These are phyloP conservation scores for Laguncularia racemosa DNA, from an alignment of 345 rosid genomes.

Conservation along the genomic window DNA sequence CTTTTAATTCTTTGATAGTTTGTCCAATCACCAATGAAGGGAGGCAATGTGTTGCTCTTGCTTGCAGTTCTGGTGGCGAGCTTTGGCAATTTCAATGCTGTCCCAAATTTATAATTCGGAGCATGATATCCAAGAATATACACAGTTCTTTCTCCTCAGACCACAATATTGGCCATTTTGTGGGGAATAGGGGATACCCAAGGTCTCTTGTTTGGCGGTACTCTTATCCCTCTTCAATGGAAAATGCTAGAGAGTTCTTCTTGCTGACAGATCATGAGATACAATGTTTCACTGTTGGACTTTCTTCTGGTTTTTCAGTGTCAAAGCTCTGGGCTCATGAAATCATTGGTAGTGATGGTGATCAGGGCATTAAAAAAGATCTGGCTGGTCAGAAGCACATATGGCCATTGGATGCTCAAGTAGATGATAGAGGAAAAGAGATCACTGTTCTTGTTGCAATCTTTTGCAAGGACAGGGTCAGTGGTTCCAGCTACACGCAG, in stretches of 20 bases:
- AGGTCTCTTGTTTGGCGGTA: slow-evolving; percentile 73
- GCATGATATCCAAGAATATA: slow-evolving; percentile 27
- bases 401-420: slow-evolving; percentile 87
- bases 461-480: slow-evolving; percentile 82
- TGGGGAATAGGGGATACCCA: slow-evolving; percentile 54
- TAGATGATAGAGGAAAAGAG: slow-evolving; percentile 70
- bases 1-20: slow-evolving; percentile 65
- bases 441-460: slow-evolving; percentile 84
- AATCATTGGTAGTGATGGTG: slow-evolving; percentile 73
- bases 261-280: slow-evolving; percentile 71
- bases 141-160: slow-evolving; percentile 27
- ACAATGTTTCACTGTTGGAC: slow-evolving; percentile 44
- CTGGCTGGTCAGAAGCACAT: slow-evolving; percentile 88
- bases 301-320: slow-evolving; percentile 35
- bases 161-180: slow-evolving; percentile 25
- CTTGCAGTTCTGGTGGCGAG: slow-evolving; percentile 63
- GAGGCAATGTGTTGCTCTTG: slow-evolving; percentile 56
- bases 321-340: slow-evolving; percentile 72
- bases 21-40: slow-evolving; percentile 27
- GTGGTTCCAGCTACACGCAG: slow-evolving; percentile 87
- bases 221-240: slow-evolving; percentile 21
- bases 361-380: slow-evolving; percentile 78
- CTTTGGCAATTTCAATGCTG: slow-evolving; percentile 70
- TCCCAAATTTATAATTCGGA: slow-evolving; percentile 32
- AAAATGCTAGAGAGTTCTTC: slow-evolving; percentile 47